These are phyloP conservation scores for Yamadazyma epiphylla DNA, from an alignment of 1,139 yeast genomes.

Conservation along the genomic window DNA sequence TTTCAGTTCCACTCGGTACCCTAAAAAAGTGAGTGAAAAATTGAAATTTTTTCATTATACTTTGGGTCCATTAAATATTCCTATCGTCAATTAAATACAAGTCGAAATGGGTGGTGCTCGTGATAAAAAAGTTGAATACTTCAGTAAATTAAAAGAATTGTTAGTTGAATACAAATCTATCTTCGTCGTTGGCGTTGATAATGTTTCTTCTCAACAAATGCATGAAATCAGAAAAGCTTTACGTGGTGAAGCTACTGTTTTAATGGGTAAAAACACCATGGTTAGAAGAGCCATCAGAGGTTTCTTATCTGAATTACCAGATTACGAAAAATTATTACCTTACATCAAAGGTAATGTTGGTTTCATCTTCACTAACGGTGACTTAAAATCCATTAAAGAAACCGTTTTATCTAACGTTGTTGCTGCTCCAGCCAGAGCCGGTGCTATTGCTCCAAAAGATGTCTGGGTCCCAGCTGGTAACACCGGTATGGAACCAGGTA, in stretches of 20 bases:
- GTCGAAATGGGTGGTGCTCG: slow-evolving; percentile 99
- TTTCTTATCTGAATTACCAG: slow-evolving; percentile 91
- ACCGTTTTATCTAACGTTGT: slow-evolving; percentile 85
- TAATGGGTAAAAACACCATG: slow-evolving; percentile 99
- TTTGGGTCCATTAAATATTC: slow-evolving; percentile 81
- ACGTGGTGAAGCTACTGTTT: slow-evolving; percentile 90
- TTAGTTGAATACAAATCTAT: slow-evolving; percentile 96
- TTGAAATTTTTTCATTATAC: slow-evolving; percentile 10
- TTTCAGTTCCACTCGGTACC: background rate
- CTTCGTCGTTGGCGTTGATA: slow-evolving; percentile 98
- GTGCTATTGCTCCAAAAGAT: slow-evolving; percentile 98
- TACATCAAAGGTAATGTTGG: slow-evolving; percentile 97
- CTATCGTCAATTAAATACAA: slow-evolving; percentile 66
- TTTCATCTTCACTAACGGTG: slow-evolving; percentile 97
- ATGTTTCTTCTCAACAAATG: slow-evolving; percentile 99
- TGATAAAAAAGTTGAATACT: slow-evolving; percentile 95
- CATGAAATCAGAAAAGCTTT: slow-evolving; percentile 98
- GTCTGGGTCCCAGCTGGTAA: slow-evolving; percentile 98
- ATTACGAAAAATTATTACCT: slow-evolving; percentile 92
- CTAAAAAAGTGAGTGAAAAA: slow-evolving; percentile 5
- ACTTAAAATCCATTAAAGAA: slow-evolving; percentile 90
- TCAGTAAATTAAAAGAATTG: slow-evolving; percentile 90
- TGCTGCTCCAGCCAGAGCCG: slow-evolving; percentile 99
- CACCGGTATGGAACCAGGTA: slow-evolving; percentile 99
- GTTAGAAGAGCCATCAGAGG: slow-evolving; percentile 99